Evolutionary conservation across 2,329 filamentous ascomycete genomes (phyloP).

Genomic region (Cladosporium sp.): DNA sequence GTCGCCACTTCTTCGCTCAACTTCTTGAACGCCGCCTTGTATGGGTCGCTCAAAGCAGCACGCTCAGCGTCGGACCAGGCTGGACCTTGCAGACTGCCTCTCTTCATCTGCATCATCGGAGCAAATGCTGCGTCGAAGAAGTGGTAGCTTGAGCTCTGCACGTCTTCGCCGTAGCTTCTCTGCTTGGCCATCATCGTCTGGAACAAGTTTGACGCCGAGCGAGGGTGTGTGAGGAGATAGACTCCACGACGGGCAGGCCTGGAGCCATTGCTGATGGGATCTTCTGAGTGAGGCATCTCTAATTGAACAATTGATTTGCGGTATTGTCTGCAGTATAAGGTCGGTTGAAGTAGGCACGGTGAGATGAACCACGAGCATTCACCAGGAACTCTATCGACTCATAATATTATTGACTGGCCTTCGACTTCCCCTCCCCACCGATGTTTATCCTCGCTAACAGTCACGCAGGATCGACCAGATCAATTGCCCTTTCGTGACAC

Average conservation of each 20-base stretch:
- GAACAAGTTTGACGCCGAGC: slow-evolving; percentile 6
- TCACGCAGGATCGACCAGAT: not conserved
- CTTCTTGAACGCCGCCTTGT: not conserved
- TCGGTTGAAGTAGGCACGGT: not conserved
- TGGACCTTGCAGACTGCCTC: not conserved
- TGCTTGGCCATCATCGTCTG: slow-evolving; percentile 10
- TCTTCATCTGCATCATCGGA: not conserved
- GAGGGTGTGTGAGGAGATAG: slow-evolving; percentile 4
- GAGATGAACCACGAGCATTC: not conserved
- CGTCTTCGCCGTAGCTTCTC: not conserved
- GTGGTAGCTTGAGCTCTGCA: slow-evolving; percentile 2
- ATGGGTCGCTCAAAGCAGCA: not conserved
- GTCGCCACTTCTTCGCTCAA: not conserved
- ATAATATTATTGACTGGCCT: not conserved
- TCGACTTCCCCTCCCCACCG: not conserved
- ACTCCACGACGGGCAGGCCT: not conserved
- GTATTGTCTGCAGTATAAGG: not conserved
- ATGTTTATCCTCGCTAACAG: not conserved
- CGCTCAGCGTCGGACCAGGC: not conserved
- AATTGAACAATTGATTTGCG: not conserved
- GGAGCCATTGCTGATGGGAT: not conserved
- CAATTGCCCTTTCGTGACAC: not conserved
- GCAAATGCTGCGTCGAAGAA: slow-evolving; percentile 4
- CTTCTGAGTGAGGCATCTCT: slow-evolving; percentile 2
- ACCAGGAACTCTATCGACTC: not conserved